A percentile compares a stretch with the other conserved stretches of the same genome.
phyloP scores from a whole-genome alignment of 169 alveolate species.

The Cryptosporidium parvum region DNA sequence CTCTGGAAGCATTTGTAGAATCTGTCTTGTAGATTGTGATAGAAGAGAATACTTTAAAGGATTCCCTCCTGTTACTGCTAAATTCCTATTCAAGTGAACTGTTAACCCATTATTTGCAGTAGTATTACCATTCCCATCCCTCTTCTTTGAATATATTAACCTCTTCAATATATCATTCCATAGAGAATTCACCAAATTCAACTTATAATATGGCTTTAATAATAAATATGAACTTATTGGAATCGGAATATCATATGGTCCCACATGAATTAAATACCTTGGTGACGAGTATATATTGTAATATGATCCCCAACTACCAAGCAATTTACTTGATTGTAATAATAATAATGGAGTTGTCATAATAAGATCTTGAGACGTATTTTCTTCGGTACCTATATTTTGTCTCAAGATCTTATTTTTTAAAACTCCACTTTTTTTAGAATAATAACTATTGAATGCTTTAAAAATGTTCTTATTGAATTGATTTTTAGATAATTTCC shows the following conservation, averaged over 20 bases:
- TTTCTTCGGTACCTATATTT: background rate
- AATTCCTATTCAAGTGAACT: constrained; percentile 53
- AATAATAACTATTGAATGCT: constrained; percentile 11
- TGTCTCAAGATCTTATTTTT: constrained; percentile 6
- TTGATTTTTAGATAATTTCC: background rate
- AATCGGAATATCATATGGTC: constrained; percentile 66
- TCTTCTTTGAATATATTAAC: constrained; percentile 40
- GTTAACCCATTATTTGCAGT: constrained; percentile 70
- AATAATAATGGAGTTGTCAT: constrained; percentile 9
- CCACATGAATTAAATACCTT: constrained; percentile 55
- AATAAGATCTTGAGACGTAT: background rate
- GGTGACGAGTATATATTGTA: constrained; percentile 67
- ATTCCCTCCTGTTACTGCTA: constrained; percentile 83
- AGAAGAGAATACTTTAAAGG: constrained; percentile 78
- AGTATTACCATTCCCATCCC: constrained; percentile 33
- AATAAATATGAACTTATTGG: constrained; percentile 60
- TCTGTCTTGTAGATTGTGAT: constrained; percentile 84
- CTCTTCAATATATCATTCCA: constrained; percentile 69
- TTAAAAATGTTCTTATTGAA: background rate
- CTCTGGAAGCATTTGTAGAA: constrained; percentile 79
- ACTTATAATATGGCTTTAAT: constrained; percentile 41
- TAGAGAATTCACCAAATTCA: constrained; percentile 30
- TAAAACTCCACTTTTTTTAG: background rate
- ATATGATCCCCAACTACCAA: constrained; percentile 69
- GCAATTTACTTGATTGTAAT: constrained; percentile 49